These are phyloP conservation scores for Suillus variegatus DNA, from an alignment of 768 basidiomycete species.

Conservation along the genomic window DNA sequence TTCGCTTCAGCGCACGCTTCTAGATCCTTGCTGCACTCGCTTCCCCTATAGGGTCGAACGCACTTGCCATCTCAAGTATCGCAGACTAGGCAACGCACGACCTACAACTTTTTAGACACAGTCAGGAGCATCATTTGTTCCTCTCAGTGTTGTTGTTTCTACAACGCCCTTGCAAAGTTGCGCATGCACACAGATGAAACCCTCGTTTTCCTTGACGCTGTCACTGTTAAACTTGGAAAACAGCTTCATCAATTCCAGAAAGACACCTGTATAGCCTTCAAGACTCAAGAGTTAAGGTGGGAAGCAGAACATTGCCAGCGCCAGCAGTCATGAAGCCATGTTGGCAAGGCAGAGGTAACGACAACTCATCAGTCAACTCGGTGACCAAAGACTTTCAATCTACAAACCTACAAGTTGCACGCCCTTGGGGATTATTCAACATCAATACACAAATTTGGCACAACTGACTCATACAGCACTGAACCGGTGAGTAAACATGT, in stretches of 20 bases:
- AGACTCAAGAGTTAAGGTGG: constrained; percentile 17
- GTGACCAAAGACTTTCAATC: constrained; percentile 22
- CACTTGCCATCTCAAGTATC: no score
- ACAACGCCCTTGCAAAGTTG: constrained; percentile 29
- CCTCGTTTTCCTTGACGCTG: constrained; percentile 13
- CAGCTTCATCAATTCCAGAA: constrained; percentile 23
- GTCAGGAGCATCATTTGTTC: no score
- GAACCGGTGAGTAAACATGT: constrained; percentile 26
- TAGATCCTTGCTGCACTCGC: no score
- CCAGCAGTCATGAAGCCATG: not conserved
- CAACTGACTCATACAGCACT: constrained; percentile 36
- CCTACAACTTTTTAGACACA: no score
- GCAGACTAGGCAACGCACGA: no score
- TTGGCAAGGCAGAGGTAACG: not conserved
- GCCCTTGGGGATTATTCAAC: constrained; percentile 31
- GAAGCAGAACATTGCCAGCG: constrained; percentile 10
- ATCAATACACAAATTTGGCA: constrained; percentile 29
- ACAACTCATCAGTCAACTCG: not conserved
- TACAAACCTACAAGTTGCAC: constrained; percentile 35
- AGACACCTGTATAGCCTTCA: constrained; percentile 21
- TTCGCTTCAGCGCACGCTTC: no score
- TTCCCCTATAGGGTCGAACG: no score
- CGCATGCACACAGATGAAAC: constrained; percentile 31
- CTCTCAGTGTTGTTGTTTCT: no score
- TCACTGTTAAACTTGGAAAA: constrained; percentile 19